These are phyloP conservation scores for Ophiostoma populinum DNA, from an alignment of 2,329 filamentous ascomycete genomes.

Conservation along the genomic window DNA sequence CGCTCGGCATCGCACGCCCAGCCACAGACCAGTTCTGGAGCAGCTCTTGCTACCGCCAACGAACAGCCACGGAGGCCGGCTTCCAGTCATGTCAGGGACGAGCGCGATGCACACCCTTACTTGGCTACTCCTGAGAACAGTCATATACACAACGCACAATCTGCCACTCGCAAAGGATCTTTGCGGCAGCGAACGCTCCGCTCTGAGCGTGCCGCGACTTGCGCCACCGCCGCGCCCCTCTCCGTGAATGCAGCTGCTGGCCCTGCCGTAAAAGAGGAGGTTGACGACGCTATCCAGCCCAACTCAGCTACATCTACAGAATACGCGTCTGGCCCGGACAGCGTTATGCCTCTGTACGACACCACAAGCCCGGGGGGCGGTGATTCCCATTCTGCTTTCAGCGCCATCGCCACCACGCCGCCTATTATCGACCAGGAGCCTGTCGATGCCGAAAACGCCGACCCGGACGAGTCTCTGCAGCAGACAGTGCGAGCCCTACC, in stretches of 20 bases:
- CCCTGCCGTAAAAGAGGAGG: no score
- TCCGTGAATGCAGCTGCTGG: no score
- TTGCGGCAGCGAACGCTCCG: slow-evolving; percentile 24
- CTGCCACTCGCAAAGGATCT: slow-evolving; percentile 17
- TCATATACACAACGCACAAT: not conserved
- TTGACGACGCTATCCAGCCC: no score
- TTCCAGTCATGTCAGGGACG: slow-evolving; percentile 7
- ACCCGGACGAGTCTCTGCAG: slow-evolving; percentile 31
- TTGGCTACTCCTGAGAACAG: slow-evolving; percentile 39
- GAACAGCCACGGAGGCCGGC: slow-evolving; percentile 24
- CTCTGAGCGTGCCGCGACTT: slow-evolving; percentile 19
- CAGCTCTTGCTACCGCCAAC: slow-evolving; percentile 17
- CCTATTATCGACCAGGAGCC: slow-evolving; percentile 61
- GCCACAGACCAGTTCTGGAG: slow-evolving; percentile 14
- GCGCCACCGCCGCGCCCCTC: slow-evolving; percentile 24
- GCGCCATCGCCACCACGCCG: slow-evolving; percentile 51
- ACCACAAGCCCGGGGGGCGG: slow-evolving; percentile 34
- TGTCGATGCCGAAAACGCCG: slow-evolving; percentile 46
- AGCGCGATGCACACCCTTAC: slow-evolving; percentile 9
- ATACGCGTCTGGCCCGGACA: slow-evolving; percentile 26
- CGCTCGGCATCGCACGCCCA: slow-evolving; percentile 13
- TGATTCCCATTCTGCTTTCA: slow-evolving; percentile 42
- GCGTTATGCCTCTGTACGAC: slow-evolving; percentile 25
- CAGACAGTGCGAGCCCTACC: slow-evolving; percentile 29
- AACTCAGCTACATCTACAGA: no score